Base-by-base conservation (phyloP, 305 asterid genomes). In the Fraxinus greggii region DNA sequence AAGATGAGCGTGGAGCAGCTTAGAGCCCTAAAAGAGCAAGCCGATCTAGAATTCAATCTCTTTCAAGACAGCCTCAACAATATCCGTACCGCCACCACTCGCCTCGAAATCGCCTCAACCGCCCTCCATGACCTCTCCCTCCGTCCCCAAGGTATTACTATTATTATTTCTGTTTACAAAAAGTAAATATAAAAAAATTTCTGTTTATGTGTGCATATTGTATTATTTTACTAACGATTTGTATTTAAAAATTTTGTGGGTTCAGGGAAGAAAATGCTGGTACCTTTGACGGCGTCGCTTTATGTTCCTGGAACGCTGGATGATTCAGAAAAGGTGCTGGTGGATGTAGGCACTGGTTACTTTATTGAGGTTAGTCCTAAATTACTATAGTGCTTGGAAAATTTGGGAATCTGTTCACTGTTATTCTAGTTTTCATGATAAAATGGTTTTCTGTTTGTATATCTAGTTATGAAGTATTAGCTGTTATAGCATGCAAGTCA, bases 331-430 rank as follows among this genome's bases (percentile, higher is more conserved):
- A 95, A 95, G 85, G 99, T 95, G 70, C 86, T 95, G 87, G 98
- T 95, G 19, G 98, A 95, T 86, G 98, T 95, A 3, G 99, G 99
- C 84, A 95, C 99, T 75, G 99, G 99, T 72, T 95, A 95, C 75
- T 95, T 94, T 88, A 90, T 95, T 61, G 97, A 95, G 99, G 99
- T 95, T 12, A 19, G 89, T 26, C 0, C 33, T n/a, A 59, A 45
- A 29, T 67, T 7, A 12, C 26, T 1, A 61, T 31, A 70, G 21
- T 15, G 75, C 24, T 69, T 69, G 74, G 74, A 67, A 26, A 67
- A 12, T 67, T 24, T 28, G 19, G 74, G 74, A 28, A 63, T 31
- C n/a, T 28, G 13, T 6, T 76, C 23, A 13, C 51, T 81, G 23
- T 65, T 70, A 73, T 80, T 63, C 72, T 63, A 63, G 56, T 54